Percentiles rank a stretch among this genome's conserved stretches.
These are phyloP conservation scores for Globisporangium perplexum DNA, from an alignment of 352 stramenopile species.

Conservation along the genomic window DNA sequence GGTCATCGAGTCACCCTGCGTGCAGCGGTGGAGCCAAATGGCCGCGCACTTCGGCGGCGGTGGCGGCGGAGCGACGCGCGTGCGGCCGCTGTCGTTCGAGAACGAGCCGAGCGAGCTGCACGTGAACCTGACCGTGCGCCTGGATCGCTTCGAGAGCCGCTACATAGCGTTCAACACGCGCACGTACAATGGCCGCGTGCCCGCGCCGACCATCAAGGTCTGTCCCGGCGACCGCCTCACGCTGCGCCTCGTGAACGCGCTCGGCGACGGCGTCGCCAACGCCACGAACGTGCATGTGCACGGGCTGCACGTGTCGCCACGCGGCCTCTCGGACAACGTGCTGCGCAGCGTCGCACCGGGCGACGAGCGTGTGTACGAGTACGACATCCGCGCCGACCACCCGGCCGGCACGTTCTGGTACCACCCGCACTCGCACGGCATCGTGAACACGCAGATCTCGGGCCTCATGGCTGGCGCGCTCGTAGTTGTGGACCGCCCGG, in stretches of 20 bases:
- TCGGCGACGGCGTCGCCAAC: conserved; percentile 44
- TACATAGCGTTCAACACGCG: conserved; percentile 75
- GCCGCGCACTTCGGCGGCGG: conserved; percentile 11
- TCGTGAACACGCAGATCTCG: conserved; percentile 69
- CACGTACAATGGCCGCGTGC: conserved; percentile 62
- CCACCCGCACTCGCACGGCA: conserved; percentile 66
- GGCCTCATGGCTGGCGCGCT: conserved; percentile 70
- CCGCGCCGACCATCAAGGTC: conserved; percentile 65
- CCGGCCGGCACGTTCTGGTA: conserved; percentile 79
- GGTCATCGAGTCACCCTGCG: conserved; percentile 39
- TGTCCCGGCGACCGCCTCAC: conserved; percentile 60
- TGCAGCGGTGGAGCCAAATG: conserved; percentile 28
- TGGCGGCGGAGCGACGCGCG: neutral
- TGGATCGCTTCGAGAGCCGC: conserved; percentile 57
- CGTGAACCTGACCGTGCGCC: conserved; percentile 50
- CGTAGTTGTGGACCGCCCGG: conserved; percentile 53
- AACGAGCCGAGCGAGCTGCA: conserved; percentile 39
- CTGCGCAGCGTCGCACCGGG: conserved; percentile 45
- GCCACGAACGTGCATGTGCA: conserved; percentile 71
- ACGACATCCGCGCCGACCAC: conserved; percentile 63
- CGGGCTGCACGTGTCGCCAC: conserved; percentile 59
- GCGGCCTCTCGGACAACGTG: conserved; percentile 53
- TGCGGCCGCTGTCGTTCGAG: conserved; percentile 30
- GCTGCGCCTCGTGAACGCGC: conserved; percentile 47
- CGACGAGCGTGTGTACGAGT: conserved; percentile 46